Base-by-base conservation (phyloP, 345 rosid genomes). In the Chamaenerion angustifolium region DNA sequence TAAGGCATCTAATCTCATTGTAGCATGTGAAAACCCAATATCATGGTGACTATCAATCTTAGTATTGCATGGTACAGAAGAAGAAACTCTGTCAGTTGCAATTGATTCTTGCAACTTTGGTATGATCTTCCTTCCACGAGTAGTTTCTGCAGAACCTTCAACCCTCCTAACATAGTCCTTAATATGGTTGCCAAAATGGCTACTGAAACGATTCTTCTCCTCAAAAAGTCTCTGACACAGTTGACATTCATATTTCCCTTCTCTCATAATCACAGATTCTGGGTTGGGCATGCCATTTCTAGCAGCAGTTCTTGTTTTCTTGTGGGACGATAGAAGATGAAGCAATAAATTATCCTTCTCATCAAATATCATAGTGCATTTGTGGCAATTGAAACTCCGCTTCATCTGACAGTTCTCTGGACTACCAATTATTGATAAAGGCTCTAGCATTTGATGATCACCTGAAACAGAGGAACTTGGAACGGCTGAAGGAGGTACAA, bases 241-340 rank as follows among this genome's bases (percentile, higher is more conserved):
- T 61, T 77, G 82, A 55, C 82, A 77, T 50, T 77, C 65, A 35
- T 71, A 77, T 51, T 68, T 77, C 51, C 72, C 71, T 59, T 73
- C 65, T 61, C 60, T 73, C 1, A 61, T 56, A 40, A 64, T 66
- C 49, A 51, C 68, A 43, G 64, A 64, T 51, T 60, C 73, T 49
- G 25, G 48, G 45, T 43, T 35, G 14, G 59, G 42, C 14, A 56
- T 14, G 52, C 42, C 69, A 49, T 44, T 46, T 56, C 49, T 65
- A 51, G 51, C 41, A 51, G 51, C 31, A 60, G 52, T 57, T 56
- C 66, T 73, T 43, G 56, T 10, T 49, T 57, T 46, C 23, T 61
- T 71, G 60, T 77, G 82, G 43, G 63, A 70, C 41, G 71, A 58
- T 21, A 68, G 51, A 43, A 73, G 59, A 62, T 77, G 82, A 46